These are phyloP conservation scores for Phoma sp. DNA, from an alignment of 2,329 filamentous ascomycete genomes.

Conservation along the genomic window DNA sequence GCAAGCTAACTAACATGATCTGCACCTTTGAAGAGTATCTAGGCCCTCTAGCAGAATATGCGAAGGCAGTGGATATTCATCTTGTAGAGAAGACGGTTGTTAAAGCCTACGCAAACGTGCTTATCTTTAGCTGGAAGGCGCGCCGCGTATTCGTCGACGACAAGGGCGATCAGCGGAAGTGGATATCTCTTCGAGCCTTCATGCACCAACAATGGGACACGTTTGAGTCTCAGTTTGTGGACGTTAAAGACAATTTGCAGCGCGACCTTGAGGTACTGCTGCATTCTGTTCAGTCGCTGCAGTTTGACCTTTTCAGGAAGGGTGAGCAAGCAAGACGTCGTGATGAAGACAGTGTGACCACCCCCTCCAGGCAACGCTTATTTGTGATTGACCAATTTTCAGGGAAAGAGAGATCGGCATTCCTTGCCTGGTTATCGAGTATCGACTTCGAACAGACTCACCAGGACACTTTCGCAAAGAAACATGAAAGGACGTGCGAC, in stretches of 20 bases:
- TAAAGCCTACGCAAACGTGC: conserved; percentile 23
- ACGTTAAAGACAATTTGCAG: conserved; percentile 20
- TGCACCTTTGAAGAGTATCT: conserved; percentile 26
- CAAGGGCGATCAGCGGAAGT: conserved; percentile 18
- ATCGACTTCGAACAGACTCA: conserved; percentile 30
- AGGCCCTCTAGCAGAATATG: conserved; percentile 23
- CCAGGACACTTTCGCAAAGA: conserved; percentile 23
- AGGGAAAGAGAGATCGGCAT: conserved; percentile 23
- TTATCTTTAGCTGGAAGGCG: conserved; percentile 25
- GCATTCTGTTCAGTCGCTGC: conserved; percentile 20
- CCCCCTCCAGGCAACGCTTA: neutral
- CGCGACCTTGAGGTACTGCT: conserved; percentile 23
- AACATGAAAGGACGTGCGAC: conserved; percentile 23
- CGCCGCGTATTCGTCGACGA: conserved; percentile 22
- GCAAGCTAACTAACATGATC: conserved; percentile 25
- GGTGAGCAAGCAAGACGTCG: neutral
- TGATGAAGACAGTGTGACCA: neutral
- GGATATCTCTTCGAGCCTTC: conserved; percentile 21
- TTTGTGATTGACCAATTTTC: neutral
- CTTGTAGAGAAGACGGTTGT: conserved; percentile 20
- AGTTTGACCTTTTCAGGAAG: conserved; percentile 15
- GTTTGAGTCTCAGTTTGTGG: conserved; percentile 25
- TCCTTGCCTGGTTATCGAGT: conserved; percentile 26
- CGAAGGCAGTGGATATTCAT: conserved; percentile 16
- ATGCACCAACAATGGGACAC: conserved; percentile 31